Evolutionary conservation across 768 basidiomycete genomes (phyloP).

Genomic region (Tylopilus balloui): DNA sequence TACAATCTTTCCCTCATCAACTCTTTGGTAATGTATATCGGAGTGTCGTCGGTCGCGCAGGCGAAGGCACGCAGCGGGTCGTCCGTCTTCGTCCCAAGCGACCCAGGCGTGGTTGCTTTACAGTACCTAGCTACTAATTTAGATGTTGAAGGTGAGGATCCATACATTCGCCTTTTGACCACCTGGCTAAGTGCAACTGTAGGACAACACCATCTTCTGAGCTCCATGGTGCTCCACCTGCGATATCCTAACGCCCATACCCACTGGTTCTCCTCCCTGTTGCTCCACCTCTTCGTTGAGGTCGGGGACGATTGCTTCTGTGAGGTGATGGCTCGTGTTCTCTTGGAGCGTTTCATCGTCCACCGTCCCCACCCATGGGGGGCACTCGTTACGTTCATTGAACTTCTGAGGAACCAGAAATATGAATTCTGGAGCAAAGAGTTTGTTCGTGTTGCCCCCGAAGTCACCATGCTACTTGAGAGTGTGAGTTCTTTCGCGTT

Average conservation of each 20-base stretch:
- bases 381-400: conserved; percentile 88
- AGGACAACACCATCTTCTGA: conserved; percentile 96
- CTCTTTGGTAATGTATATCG: conserved; percentile 92
- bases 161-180: not conserved
- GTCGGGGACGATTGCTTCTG: conserved; percentile 71
- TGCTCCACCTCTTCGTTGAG: conserved; percentile 83
- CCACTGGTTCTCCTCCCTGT: conserved; percentile 91
- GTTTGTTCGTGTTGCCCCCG: conserved; percentile 79
- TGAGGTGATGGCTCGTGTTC: conserved; percentile 82
- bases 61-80: conserved; percentile 81
- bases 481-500: conserved; percentile 49
- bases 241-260: conserved; percentile 99
- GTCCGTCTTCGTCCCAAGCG: conserved; percentile 73
- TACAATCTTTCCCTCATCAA: conserved; percentile 93
- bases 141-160: conserved; percentile 79
- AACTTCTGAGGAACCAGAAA: conserved; percentile 84
- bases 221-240: conserved; percentile 89
- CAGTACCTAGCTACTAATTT: conserved; percentile 79
- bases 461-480: conserved; percentile 81
- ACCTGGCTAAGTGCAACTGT: conserved; percentile 2
- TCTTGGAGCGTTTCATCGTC: conserved; percentile 91
- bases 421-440: conserved; percentile 91
- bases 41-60: conserved; percentile 88
- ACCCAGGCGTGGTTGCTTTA: conserved; percentile 81
- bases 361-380: conserved; percentile 98